Conservation (phyloP, 2,329 filamentous ascomycete species). For the Fusarium secorum region DNA sequence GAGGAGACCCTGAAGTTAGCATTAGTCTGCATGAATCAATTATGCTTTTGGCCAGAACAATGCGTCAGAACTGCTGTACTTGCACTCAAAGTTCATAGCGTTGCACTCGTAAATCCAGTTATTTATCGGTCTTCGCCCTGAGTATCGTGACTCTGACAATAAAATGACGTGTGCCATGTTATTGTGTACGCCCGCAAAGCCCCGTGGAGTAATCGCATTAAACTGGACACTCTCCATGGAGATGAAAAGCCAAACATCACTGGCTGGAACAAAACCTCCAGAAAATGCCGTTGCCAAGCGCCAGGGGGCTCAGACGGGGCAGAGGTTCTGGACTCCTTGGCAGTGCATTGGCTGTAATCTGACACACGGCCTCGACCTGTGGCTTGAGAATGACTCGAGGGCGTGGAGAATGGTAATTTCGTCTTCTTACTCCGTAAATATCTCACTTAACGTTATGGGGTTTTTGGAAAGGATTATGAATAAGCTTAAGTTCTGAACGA, state of each 20-base stretch:
- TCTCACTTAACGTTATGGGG: background rate
- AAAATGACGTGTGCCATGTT: background rate
- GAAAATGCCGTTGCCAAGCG: constrained; percentile 14
- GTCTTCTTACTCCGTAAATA: too few species aligned
- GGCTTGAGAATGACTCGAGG: background rate
- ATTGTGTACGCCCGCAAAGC: background rate
- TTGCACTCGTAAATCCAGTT: background rate
- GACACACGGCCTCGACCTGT: background rate
- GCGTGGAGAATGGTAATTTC: background rate
- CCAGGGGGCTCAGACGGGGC: constrained; percentile 7
- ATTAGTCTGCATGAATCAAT: background rate
- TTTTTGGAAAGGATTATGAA: background rate
- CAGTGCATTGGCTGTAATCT: constrained; percentile 4
- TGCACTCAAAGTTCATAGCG: background rate
- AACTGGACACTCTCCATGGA: background rate
- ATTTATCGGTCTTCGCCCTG: background rate
- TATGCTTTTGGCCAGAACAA: background rate
- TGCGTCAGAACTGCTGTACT: background rate
- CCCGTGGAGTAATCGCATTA: background rate
- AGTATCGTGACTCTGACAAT: background rate
- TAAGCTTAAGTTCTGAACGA: background rate
- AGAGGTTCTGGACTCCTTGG: constrained; percentile 15
- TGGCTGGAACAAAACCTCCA: background rate
- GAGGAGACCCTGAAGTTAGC: background rate
- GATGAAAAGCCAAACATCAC: background rate